Evolutionary conservation across 345 rosid species (phyloP).

Genomic region (Salix suchowensis): DNA sequence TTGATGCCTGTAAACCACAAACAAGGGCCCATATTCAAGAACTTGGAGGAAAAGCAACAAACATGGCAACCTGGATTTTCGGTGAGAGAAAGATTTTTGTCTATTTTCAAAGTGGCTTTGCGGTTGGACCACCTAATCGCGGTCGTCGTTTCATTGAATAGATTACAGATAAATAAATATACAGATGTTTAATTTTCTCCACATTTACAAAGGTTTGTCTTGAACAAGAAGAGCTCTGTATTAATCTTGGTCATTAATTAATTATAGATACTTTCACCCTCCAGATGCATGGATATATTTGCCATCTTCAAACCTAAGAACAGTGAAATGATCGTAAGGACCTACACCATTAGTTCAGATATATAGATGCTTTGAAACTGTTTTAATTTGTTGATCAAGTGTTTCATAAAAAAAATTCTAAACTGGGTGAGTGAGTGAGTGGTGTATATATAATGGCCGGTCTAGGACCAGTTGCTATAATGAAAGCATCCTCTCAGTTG

Average conservation of each 20-base stretch:
- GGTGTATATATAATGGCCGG: too few relatives aligned
- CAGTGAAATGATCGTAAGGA: slow-evolving; percentile 18
- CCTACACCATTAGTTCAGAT: slow-evolving; percentile 10
- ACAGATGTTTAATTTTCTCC: not conserved
- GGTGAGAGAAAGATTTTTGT: not conserved
- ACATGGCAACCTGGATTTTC: slow-evolving; percentile 20
- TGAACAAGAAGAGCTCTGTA: not conserved
- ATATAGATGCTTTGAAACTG: slow-evolving; percentile 7
- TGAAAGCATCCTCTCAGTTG: slow-evolving; percentile 15
- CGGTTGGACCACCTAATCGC: slow-evolving; percentile 7
- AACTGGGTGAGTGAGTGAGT: too few relatives aligned
- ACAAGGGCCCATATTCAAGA: slow-evolving; percentile 4
- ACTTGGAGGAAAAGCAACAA: slow-evolving; percentile 30
- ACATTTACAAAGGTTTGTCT: not conserved
- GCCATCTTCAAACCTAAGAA: not conserved
- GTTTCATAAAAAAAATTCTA: too few relatives aligned
- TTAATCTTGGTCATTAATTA: slow-evolving; percentile 2
- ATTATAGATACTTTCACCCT: slow-evolving; percentile 17
- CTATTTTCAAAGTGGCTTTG: not conserved
- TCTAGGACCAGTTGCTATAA: not conserved
- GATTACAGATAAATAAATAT: not conserved
- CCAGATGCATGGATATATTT: not conserved
- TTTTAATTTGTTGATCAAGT: not conserved
- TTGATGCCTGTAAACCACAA: not conserved
- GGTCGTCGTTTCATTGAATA: not conserved